These are phyloP conservation scores for Penicillium arizonense DNA, from an alignment of 495 filamentous ascomycete genomes.

Conservation along the genomic window DNA sequence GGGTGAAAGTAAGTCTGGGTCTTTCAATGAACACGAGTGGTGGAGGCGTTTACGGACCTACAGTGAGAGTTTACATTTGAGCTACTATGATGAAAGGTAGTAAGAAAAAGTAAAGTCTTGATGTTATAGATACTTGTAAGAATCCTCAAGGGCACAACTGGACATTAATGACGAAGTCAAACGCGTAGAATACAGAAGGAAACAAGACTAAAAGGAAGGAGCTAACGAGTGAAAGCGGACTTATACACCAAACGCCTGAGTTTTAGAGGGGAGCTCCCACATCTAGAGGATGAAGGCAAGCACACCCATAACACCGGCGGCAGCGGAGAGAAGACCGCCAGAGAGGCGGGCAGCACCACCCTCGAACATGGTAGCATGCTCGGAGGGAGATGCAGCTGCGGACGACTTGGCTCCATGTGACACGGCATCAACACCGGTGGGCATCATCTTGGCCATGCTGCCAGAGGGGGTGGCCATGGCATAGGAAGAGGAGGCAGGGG, in stretches of 20 bases:
- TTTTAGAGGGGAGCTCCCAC: neutral
- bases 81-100: too few species aligned
- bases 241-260: neutral
- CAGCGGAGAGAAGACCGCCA: conserved; percentile 26
- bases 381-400: conserved; percentile 11
- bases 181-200: conserved; percentile 8
- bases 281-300: conserved; percentile 34
- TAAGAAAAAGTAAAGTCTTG: too few species aligned
- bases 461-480: conserved; percentile 10
- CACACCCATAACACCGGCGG: conserved; percentile 29
- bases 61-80: too few species aligned
- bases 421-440: conserved; percentile 13
- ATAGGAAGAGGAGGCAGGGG: conserved; percentile 8
- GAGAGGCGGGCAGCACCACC: conserved; percentile 28
- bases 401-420: conserved; percentile 7
- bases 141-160: conserved; percentile 3
- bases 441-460: conserved; percentile 5
- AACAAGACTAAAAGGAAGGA: neutral
- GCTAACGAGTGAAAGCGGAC: conserved; percentile 6
- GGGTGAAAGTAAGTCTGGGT: too few species aligned
- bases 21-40: too few species aligned
- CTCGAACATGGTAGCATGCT: conserved; percentile 21
- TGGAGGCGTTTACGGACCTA: too few species aligned
- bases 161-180: conserved; percentile 13
- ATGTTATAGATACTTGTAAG: conserved; percentile 9